These are phyloP conservation scores for Fusarium chaquense DNA, from an alignment of 2,329 filamentous ascomycete species.

Conservation along the genomic window DNA sequence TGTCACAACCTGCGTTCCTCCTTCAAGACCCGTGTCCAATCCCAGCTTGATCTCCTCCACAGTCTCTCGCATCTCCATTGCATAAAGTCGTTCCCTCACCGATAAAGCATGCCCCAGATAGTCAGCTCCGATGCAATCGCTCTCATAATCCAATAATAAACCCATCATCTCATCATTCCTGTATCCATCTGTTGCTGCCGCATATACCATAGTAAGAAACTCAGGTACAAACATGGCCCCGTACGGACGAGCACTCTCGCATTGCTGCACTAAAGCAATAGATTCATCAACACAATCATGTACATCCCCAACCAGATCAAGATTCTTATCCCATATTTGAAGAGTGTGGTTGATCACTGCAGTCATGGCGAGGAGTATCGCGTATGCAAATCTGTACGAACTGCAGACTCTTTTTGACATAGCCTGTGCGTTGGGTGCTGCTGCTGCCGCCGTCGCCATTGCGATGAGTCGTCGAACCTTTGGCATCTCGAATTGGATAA, in stretches of 20 bases:
- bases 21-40: neutral
- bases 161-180: slow-evolving; percentile 18
- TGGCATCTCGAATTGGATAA: slow-evolving; percentile 29
- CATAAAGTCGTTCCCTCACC: slow-evolving; percentile 17
- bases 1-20: neutral
- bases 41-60: neutral
- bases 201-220: slow-evolving; percentile 35
- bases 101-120: slow-evolving; percentile 33
- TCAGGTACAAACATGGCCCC: slow-evolving; percentile 35
- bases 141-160: slow-evolving; percentile 35
- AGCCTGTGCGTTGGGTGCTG: neutral
- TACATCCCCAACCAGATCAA: slow-evolving; percentile 2
- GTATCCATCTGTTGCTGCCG: slow-evolving; percentile 20
- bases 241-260: slow-evolving; percentile 25
- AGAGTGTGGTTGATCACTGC: slow-evolving; percentile 32
- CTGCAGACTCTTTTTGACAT: slow-evolving; percentile 4
- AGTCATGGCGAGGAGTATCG: slow-evolving; percentile 16
- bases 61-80: slow-evolving; percentile 21
- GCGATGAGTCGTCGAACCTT: slow-evolving; percentile 8
- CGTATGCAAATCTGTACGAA: slow-evolving; percentile 31
- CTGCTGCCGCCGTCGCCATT: slow-evolving; percentile 6
- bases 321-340: slow-evolving; percentile 13
- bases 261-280: slow-evolving; percentile 27
- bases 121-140: slow-evolving; percentile 26
- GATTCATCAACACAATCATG: slow-evolving; percentile 27